A percentile compares a stretch with the other conserved stretches of the same genome.
Conservation (phyloP, 2,329 filamentous ascomycete genomes). For the Periconia macrospinosa region DNA sequence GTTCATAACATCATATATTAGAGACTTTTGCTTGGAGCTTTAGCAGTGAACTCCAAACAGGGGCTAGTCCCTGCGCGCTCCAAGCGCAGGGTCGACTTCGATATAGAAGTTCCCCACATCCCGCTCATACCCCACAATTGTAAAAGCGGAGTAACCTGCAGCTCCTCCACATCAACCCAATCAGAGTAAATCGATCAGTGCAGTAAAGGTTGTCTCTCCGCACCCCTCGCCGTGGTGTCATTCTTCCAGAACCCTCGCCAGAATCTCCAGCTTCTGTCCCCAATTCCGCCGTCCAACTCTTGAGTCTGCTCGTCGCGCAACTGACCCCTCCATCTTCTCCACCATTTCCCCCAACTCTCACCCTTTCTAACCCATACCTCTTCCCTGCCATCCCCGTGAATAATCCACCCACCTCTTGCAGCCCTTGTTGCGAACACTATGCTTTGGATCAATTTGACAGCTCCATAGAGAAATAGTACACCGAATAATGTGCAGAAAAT, state of each 20-base stretch:
- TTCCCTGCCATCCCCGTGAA: slow-evolving; percentile 30
- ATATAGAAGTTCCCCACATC: too few relatives aligned
- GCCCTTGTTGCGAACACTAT: slow-evolving; percentile 15
- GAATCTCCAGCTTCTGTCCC: slow-evolving; percentile 22
- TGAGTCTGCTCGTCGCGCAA: slow-evolving; percentile 26
- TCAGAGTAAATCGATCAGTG: slow-evolving; percentile 1
- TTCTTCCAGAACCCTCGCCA: slow-evolving; percentile 17
- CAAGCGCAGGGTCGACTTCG: too few relatives aligned
- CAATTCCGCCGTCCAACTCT: slow-evolving; percentile 30
- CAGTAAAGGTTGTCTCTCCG: slow-evolving; percentile 26
- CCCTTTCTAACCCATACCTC: slow-evolving; percentile 34
- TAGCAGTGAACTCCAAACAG: too few relatives aligned
- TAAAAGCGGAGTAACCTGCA: too few relatives aligned
- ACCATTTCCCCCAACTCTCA: slow-evolving; percentile 33
- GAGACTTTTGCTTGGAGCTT: too few relatives aligned
- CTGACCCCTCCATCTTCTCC: slow-evolving; percentile 24
- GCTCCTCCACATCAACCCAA: too few relatives aligned
- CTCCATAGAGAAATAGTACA: slow-evolving; percentile 38
- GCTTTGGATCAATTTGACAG: slow-evolving; percentile 19
- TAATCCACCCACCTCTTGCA: slow-evolving; percentile 27
- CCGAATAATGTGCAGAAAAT: slow-evolving; percentile 47
- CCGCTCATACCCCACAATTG: too few relatives aligned
- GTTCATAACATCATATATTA: too few relatives aligned
- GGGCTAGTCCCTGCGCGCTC: too few relatives aligned
- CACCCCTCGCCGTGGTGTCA: slow-evolving; percentile 2